Evolutionary conservation across 2,329 filamentous ascomycete species (phyloP).

Genomic region (Meredithiella fracta): DNA sequence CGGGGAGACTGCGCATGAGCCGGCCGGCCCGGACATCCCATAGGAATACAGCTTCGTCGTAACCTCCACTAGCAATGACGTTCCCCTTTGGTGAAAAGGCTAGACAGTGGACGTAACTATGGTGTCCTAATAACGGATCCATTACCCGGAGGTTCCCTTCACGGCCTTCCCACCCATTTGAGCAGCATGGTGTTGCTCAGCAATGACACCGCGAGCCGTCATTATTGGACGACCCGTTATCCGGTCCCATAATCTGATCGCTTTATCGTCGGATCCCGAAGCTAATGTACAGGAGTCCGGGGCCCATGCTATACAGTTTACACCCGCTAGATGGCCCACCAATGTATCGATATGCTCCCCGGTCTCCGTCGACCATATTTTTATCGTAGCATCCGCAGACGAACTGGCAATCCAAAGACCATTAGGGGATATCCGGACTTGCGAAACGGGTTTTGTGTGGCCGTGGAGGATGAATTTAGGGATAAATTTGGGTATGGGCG

Average conservation of each 20-base stretch:
- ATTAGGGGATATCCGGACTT: conserved; percentile 82
- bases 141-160: conserved; percentile 22
- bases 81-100: conserved; percentile 98
- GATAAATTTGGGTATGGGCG: conserved; percentile 52
- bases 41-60: conserved; percentile 91
- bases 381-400: conserved; percentile 78
- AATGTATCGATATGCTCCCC: conserved; percentile 74
- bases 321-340: conserved; percentile 81
- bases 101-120: conserved; percentile 89
- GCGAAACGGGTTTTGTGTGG: conserved; percentile 63
- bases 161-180: conserved; percentile 19
- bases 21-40: conserved; percentile 87
- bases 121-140: conserved; percentile 61
- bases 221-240: conserved; percentile 40
- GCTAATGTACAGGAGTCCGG: conserved; percentile 78
- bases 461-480: conserved; percentile 57
- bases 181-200: conserved; percentile 12
- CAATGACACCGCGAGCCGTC: conserved; percentile 24
- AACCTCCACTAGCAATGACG: conserved; percentile 85
- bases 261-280: conserved; percentile 89
- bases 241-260: conserved; percentile 80
- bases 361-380: conserved; percentile 71
- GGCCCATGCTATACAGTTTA: conserved; percentile 87
- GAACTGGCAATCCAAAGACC: conserved; percentile 78
- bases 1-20: conserved; percentile 78